Percentiles rank a stretch among this genome's conserved stretches.
Conservation (phyloP, 2,329 filamentous ascomycete genomes). For the Pseudonectria buxi region DNA sequence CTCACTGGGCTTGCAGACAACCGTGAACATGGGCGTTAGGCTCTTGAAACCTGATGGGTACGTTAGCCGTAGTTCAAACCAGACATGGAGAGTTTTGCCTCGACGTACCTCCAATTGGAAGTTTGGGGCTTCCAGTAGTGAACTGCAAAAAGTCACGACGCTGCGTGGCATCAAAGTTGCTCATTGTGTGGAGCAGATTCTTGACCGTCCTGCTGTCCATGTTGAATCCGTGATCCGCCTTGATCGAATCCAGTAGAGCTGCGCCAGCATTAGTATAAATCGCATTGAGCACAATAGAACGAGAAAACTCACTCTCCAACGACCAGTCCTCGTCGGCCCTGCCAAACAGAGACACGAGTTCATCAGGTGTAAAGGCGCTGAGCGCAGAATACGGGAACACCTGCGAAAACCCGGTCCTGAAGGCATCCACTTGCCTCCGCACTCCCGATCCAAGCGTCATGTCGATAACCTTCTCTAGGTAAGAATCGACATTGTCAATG, state of each 20-base stretch:
- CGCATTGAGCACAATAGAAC: background rate
- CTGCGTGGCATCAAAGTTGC: conserved; percentile 65
- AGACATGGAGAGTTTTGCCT: background rate
- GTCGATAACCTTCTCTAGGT: conserved; percentile 84
- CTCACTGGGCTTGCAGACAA: conserved; percentile 98
- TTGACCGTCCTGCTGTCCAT: conserved; percentile 96
- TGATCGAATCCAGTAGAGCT: conserved; percentile 97
- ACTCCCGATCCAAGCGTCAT: conserved; percentile 88
- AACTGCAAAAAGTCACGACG: conserved; percentile 95
- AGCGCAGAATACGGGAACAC: conserved; percentile 94
- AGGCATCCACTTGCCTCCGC: conserved; percentile 81
- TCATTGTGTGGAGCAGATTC: conserved; percentile 92
- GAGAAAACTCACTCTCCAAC: conserved; percentile 71
- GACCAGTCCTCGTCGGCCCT: conserved; percentile 94
- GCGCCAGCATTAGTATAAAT: conserved; percentile 8
- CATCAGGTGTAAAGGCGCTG: conserved; percentile 88
- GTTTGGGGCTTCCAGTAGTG: conserved; percentile 93
- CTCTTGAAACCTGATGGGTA: conserved; percentile 74
- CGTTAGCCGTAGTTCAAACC: conserved; percentile 25
- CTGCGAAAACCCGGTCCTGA: conserved; percentile 83
- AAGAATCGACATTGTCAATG: conserved; percentile 84
- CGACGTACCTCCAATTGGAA: conserved; percentile 87
- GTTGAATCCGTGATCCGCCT: conserved; percentile 96
- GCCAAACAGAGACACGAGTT: conserved; percentile 91
- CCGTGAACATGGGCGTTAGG: conserved; percentile 96